Conservation (phyloP, 2,329 filamentous ascomycete genomes). For the Teratosphaeria nubilosa region DNA sequence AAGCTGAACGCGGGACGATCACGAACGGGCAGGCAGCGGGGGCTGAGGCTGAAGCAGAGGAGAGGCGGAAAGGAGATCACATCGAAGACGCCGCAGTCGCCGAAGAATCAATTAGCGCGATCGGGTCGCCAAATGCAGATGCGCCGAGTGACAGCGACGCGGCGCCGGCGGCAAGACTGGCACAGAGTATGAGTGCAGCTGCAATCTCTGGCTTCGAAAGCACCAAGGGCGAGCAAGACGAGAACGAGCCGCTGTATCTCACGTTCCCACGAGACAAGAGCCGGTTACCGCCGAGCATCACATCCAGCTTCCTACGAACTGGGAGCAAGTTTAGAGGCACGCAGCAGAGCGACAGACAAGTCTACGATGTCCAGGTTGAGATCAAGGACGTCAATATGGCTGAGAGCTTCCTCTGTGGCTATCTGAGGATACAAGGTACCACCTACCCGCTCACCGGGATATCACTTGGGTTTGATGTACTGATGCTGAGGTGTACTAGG, state of each 20-base stretch:
- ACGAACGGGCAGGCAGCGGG: not conserved
- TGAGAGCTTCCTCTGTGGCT: conserved; percentile 90
- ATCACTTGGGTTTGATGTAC: too few species aligned
- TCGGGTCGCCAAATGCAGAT: conserved; percentile 20
- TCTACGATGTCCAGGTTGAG: conserved; percentile 93
- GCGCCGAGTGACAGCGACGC: conserved; percentile 19
- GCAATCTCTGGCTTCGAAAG: conserved; percentile 9
- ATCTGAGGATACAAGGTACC: conserved; percentile 85
- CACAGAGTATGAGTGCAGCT: conserved; percentile 19
- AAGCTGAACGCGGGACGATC: conserved; percentile 2
- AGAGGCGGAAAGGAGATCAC: conserved; percentile 30
- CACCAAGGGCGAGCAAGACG: not conserved
- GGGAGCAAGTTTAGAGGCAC: conserved; percentile 84
- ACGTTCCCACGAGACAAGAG: conserved; percentile 12
- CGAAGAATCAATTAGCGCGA: conserved; percentile 17
- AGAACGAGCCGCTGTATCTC: conserved; percentile 15
- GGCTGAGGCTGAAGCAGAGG: conserved; percentile 3
- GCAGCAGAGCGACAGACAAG: conserved; percentile 84
- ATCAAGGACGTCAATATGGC: conserved; percentile 93
- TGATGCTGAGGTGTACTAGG: conserved; percentile 41
- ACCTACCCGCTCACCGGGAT: conserved; percentile 1
- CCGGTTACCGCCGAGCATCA: conserved; percentile 49
- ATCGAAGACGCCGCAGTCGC: conserved; percentile 28
- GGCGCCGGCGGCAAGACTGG: conserved; percentile 7
- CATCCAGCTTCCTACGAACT: conserved; percentile 75